Base-by-base conservation (phyloP, 2,329 filamentous ascomycete species). In the Cytospora schulzeri region DNA sequence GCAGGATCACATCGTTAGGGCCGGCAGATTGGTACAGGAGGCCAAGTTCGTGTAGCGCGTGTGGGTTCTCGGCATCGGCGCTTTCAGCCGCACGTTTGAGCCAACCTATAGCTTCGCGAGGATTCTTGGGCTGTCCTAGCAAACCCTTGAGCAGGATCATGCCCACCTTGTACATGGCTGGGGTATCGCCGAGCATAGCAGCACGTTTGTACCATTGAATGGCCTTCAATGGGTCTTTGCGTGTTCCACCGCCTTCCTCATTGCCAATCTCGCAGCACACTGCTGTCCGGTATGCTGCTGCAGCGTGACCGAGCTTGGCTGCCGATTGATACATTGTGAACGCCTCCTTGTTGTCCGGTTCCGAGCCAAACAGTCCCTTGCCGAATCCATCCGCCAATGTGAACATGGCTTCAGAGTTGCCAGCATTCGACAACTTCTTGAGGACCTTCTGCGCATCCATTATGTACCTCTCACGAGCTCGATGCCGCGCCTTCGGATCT, bases 161-260 rank as follows among this genome's bases (percentile, higher is more conserved):
- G 65, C 95, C 95, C 77, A 98, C 88, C 78, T 99, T 99, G 81
- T 97, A 99, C 92, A 98, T 96, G 33, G 93, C 95, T 0, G 94
- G 91, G 1, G 91, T 90, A 73, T 99, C 94, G 3, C 95, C 94
- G 3, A 98, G 82, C 15, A 90, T 90, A 14, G 95, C 94, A 8
- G 95, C 93, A 52, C 93, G 91, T 75, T 94, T 93, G 77, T 99
- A 99, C 95, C 95, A 99, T 76, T 98, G 94, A 24, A 98, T 93
- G 1, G 95, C 94, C 78, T 98, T 98, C 69, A 94, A 78, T 0
- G 92, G 92, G 73, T 99, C 95, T 71, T 90, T 91, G 65, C 92
- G 88, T 1, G 95, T 98, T 28, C 95, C 95, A 60, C 95, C 95
- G 33, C 93, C 94, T 71, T 96, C 93, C 73, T 98, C 94, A 63